Conservation (phyloP, 768 basidiomycete genomes). For the Leccinum obscurum region DNA sequence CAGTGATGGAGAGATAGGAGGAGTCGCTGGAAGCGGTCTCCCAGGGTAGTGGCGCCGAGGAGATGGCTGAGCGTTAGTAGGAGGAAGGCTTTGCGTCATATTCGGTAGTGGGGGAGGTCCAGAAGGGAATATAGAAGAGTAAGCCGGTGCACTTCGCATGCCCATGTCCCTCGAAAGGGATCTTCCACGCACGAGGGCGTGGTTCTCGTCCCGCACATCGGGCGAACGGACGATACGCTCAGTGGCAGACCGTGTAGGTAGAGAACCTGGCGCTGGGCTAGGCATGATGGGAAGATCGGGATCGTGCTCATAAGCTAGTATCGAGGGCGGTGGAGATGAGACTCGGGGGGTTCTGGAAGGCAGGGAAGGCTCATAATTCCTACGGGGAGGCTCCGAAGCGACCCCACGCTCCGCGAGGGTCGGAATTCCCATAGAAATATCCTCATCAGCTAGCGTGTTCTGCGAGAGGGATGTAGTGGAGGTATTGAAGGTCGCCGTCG, state of each 20-base stretch:
- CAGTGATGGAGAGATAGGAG: constrained; percentile 33
- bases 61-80: constrained; percentile 24
- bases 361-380: constrained; percentile 13
- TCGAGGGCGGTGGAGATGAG: constrained; percentile 24
- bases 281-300: constrained; percentile 27
- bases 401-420: constrained; percentile 21
- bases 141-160: constrained; percentile 35
- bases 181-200: constrained; percentile 30
- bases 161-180: constrained; percentile 34
- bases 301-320: constrained; percentile 28
- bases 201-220: constrained; percentile 30
- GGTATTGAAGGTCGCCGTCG: constrained; percentile 28
- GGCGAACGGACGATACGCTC: constrained; percentile 33
- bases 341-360: constrained; percentile 25
- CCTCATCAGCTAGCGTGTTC: constrained; percentile 19
- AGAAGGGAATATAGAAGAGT: constrained; percentile 34
- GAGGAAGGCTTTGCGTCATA: constrained; percentile 25
- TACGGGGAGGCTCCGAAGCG: constrained; percentile 26
- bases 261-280: constrained; percentile 13
- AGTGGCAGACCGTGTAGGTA: constrained; percentile 33
- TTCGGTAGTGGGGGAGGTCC: constrained; percentile 33
- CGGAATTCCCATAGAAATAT: constrained; percentile 18
- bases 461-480: constrained; percentile 22
- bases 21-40: constrained; percentile 35
- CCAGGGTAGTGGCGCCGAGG: constrained; percentile 35